phyloP scores from a whole-genome alignment of 1,284 basidiomycete species.

The Naganishia sp. region DNA sequence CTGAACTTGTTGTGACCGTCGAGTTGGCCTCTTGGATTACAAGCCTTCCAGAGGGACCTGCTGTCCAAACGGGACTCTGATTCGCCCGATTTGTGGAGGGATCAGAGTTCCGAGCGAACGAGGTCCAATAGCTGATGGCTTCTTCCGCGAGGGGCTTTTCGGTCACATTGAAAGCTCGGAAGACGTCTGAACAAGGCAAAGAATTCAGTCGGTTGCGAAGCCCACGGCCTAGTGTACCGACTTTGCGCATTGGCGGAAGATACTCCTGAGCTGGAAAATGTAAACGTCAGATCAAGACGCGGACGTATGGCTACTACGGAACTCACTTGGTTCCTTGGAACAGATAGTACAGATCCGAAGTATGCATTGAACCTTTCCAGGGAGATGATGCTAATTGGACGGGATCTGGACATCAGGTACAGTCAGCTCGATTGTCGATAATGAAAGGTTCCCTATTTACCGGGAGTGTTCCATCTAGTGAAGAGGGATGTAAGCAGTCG shows the following conservation, averaged over 20 bases:
- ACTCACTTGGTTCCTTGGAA: slow-evolving; percentile 37
- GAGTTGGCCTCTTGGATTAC: slow-evolving; percentile 25
- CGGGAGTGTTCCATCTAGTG: slow-evolving; percentile 29
- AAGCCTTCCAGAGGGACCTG: neutral
- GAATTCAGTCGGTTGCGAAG: neutral
- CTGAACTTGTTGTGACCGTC: slow-evolving; percentile 5
- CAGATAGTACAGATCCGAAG: slow-evolving; percentile 35
- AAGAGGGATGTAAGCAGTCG: no score
- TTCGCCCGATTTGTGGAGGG: slow-evolving; percentile 21
- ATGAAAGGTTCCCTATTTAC: neutral
- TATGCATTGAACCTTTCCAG: slow-evolving; percentile 35
- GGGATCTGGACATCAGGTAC: slow-evolving; percentile 20
- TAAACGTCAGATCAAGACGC: neutral
- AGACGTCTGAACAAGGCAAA: slow-evolving; percentile 10
- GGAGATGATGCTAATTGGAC: slow-evolving; percentile 34
- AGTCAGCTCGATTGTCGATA: neutral
- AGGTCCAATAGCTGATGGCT: slow-evolving; percentile 35
- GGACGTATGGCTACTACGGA: neutral
- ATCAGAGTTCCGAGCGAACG: slow-evolving; percentile 30
- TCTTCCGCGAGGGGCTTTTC: slow-evolving; percentile 33
- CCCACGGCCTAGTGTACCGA: neutral
- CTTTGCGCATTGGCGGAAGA: slow-evolving; percentile 29
- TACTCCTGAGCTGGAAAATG: neutral
- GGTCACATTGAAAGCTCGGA: slow-evolving; percentile 33
- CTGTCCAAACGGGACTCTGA: slow-evolving; percentile 10